These are phyloP conservation scores for Eutrema heterophyllum DNA, from an alignment of 345 rosid species.

Conservation along the genomic window DNA sequence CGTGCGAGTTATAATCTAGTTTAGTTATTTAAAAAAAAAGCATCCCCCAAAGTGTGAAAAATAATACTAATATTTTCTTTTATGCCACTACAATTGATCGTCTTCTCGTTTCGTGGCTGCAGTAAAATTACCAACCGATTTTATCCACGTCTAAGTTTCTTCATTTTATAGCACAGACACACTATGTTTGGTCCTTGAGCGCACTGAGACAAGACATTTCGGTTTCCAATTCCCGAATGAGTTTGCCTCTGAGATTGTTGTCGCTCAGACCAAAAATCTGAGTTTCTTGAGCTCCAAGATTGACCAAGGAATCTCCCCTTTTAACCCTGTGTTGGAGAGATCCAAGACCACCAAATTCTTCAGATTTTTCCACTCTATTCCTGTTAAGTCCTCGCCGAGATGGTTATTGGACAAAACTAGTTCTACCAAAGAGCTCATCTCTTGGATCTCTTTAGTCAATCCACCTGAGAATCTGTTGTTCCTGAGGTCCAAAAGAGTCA, in stretches of 20 bases:
- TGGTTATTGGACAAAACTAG: slow-evolving; percentile 60
- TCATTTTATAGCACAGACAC: too few relatives aligned
- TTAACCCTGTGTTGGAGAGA: slow-evolving; percentile 50
- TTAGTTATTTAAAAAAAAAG: too few relatives aligned
- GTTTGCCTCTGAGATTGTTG: slow-evolving; percentile 60
- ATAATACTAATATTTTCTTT: too few relatives aligned
- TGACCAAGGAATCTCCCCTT: slow-evolving; percentile 62
- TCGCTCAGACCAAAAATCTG: slow-evolving; percentile 72
- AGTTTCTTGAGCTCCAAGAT: slow-evolving; percentile 55
- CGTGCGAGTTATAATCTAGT: too few relatives aligned
- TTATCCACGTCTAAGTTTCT: too few relatives aligned
- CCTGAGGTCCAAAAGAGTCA: slow-evolving; percentile 75
- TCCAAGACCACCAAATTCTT: slow-evolving; percentile 59
- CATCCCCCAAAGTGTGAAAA: too few relatives aligned
- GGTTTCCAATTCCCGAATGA: slow-evolving; percentile 51
- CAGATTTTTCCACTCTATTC: slow-evolving; percentile 51
- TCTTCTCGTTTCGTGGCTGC: too few relatives aligned
- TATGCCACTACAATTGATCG: too few relatives aligned
- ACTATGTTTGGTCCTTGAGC: too few relatives aligned
- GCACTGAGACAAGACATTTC: slow-evolving; percentile 55
- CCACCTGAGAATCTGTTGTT: slow-evolving; percentile 74
- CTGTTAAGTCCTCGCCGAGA: slow-evolving; percentile 48
- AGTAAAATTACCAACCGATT: too few relatives aligned
- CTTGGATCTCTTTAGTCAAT: slow-evolving; percentile 46
- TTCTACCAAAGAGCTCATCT: slow-evolving; percentile 60